Conservation (phyloP, 2,329 filamentous ascomycete genomes). For the Fusarium lateritium region DNA sequence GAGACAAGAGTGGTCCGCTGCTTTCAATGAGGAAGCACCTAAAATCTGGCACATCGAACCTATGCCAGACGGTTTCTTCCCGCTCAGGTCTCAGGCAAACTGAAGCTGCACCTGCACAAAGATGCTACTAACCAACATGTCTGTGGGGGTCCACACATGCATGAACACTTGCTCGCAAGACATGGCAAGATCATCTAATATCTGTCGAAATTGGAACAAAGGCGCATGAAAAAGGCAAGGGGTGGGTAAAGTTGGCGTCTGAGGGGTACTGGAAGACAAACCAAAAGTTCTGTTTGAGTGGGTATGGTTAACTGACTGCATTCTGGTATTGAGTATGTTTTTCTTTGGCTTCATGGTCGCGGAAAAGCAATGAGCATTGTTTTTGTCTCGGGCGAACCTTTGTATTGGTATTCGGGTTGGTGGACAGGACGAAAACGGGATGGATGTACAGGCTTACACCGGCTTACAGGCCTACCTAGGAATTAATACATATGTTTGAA, state of each 20-base stretch:
- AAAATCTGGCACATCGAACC: slow-evolving; percentile 72
- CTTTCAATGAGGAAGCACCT: slow-evolving; percentile 62
- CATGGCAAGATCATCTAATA: slow-evolving; percentile 27
- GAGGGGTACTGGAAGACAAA: slow-evolving; percentile 18
- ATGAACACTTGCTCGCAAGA: slow-evolving; percentile 18
- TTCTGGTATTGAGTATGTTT: slow-evolving; percentile 38
- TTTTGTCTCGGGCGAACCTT: slow-evolving; percentile 38
- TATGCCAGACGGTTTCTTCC: slow-evolving; percentile 72
- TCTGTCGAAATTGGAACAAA: slow-evolving; percentile 27
- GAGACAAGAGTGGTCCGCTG: slow-evolving; percentile 64
- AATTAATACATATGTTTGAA: slow-evolving; percentile 32
- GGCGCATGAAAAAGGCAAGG: slow-evolving; percentile 36
- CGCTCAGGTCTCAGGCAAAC: slow-evolving; percentile 69
- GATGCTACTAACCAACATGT: slow-evolving; percentile 6
- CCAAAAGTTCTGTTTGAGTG: slow-evolving; percentile 41
- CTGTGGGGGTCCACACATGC: slow-evolving; percentile 10
- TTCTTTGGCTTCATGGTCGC: slow-evolving; percentile 43
- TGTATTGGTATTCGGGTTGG: slow-evolving; percentile 32
- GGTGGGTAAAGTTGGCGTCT: slow-evolving; percentile 28
- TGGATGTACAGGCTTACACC: slow-evolving; percentile 1
- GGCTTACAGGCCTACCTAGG: slow-evolving; percentile 8
- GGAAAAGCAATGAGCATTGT: slow-evolving; percentile 43
- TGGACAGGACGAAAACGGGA: neutral
- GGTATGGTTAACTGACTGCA: slow-evolving; percentile 30
- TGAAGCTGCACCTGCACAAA: slow-evolving; percentile 51